Conservation (phyloP, 345 rosid species). For the Excoecaria cochinchinensis region DNA sequence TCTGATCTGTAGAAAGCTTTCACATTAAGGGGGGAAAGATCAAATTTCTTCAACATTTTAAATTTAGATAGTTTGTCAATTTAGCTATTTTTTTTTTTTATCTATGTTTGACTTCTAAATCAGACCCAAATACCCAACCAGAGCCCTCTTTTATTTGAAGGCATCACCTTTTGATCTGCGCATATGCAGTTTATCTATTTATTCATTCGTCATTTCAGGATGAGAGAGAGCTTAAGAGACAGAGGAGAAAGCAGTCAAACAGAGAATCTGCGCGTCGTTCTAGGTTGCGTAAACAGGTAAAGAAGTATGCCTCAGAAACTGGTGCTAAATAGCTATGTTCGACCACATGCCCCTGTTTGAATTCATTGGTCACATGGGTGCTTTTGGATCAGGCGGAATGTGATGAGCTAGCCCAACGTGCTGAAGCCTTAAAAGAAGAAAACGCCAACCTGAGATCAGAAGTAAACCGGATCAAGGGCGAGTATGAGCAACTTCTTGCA, state of each 20-base stretch:
- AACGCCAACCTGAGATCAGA: slow-evolving; percentile 80
- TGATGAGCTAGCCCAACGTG: slow-evolving; percentile 89
- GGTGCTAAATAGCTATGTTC: background rate
- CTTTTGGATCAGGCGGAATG: slow-evolving; percentile 85
- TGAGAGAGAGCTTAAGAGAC: slow-evolving; percentile 91
- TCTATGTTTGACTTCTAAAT: background rate
- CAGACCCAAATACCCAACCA: background rate
- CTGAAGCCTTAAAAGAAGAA: slow-evolving; percentile 81
- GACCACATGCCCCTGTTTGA: slow-evolving; percentile 11
- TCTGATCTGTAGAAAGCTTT: no score
- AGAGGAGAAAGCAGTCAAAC: slow-evolving; percentile 95
- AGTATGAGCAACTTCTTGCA: slow-evolving; percentile 70
- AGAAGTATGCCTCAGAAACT: slow-evolving; percentile 9
- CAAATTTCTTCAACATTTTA: no score
- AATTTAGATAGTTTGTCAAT: no score
- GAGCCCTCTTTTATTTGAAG: background rate
- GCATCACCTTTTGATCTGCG: background rate
- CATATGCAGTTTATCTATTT: background rate
- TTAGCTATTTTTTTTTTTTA: no score
- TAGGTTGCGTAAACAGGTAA: slow-evolving; percentile 96
- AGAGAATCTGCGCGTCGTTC: slow-evolving; percentile 98
- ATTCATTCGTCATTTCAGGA: slow-evolving; percentile 40
- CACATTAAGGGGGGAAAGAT: no score
- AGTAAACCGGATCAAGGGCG: slow-evolving; percentile 66
- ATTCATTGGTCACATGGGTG: slow-evolving; percentile 19